Conservation (phyloP, 202 grass and related monocot species). For the Bolboschoenoplectus hybrid region DNA sequence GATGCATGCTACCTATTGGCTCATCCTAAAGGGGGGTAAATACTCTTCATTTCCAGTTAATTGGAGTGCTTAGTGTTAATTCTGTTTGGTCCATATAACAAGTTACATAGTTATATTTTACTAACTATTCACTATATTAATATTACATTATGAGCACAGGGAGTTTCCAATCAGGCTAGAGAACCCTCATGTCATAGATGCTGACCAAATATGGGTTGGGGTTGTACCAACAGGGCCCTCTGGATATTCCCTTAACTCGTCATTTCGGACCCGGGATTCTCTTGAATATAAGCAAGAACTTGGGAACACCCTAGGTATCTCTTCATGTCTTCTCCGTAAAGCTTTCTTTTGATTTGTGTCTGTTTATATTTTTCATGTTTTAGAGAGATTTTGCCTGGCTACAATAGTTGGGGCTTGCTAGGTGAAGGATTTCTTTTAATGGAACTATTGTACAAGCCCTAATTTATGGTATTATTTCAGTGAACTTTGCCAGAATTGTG, state of each 20-base stretch:
- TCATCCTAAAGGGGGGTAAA: not conserved
- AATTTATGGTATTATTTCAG: conserved; percentile 49
- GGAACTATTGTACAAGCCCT: conserved; percentile 2
- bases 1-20: not conserved
- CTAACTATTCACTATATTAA: conserved; percentile 38
- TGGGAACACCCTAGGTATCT: conserved; percentile 76
- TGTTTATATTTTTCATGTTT: conserved; percentile 37
- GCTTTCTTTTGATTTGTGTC: conserved; percentile 5
- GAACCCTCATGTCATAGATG: conserved; percentile 95
- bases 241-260: conserved; percentile 93
- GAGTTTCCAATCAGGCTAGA: conserved; percentile 95
- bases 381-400: not conserved
- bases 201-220: conserved; percentile 90
- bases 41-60: not conserved
- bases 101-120: conserved; percentile 35
- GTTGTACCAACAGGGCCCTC: conserved; percentile 87
- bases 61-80: conserved; percentile 28
- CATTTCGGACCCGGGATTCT: conserved; percentile 71
- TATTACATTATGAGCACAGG: conserved; percentile 53
- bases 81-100: conserved; percentile 22
- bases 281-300: conserved; percentile 96
- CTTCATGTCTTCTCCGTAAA: not conserved
- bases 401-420: not conserved
- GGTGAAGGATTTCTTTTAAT: not conserved
- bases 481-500: conserved; percentile 96